Percentiles rank a stretch among this genome's conserved stretches.
Conservation (phyloP, 495 filamentous ascomycete genomes). For the Tuber melanosporum region DNA sequence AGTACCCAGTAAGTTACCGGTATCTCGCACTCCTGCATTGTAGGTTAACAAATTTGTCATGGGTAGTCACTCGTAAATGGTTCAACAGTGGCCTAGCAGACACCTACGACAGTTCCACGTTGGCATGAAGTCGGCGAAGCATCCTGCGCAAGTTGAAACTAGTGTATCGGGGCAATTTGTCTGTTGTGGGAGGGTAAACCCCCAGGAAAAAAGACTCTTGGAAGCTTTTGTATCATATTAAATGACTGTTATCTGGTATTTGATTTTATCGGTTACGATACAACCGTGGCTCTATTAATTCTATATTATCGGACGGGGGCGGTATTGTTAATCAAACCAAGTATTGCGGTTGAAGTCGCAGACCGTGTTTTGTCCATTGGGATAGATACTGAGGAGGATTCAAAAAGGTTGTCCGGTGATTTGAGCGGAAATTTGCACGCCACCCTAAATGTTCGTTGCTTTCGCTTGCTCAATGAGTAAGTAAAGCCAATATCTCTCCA, state of each 20-base stretch:
- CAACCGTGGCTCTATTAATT: not conserved
- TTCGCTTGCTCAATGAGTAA: not conserved
- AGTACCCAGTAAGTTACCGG: not conserved
- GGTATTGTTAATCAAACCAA: not conserved
- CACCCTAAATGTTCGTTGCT: too few relatives aligned
- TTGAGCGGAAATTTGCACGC: not conserved
- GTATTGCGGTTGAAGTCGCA: not conserved
- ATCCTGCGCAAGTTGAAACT: not conserved
- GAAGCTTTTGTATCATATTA: not conserved
- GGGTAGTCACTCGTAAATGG: not conserved
- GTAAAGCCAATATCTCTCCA: not conserved
- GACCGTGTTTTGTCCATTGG: not conserved
- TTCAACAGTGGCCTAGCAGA: not conserved
- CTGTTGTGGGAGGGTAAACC: not conserved
- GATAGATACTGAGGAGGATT: not conserved
- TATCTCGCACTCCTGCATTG: too few relatives aligned
- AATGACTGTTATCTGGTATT: not conserved
- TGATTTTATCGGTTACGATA: not conserved
- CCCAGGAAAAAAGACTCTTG: not conserved
- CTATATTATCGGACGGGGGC: not conserved
- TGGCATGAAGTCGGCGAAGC: not conserved
- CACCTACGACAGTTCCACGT: not conserved
- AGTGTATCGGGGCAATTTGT: not conserved
- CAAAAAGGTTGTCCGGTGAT: not conserved
- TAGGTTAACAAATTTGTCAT: not conserved